Percentiles rank a stretch among this genome's conserved stretches.
Conservation (phyloP, 2,329 filamentous ascomycete genomes). For the Verticillium tricorpus region DNA sequence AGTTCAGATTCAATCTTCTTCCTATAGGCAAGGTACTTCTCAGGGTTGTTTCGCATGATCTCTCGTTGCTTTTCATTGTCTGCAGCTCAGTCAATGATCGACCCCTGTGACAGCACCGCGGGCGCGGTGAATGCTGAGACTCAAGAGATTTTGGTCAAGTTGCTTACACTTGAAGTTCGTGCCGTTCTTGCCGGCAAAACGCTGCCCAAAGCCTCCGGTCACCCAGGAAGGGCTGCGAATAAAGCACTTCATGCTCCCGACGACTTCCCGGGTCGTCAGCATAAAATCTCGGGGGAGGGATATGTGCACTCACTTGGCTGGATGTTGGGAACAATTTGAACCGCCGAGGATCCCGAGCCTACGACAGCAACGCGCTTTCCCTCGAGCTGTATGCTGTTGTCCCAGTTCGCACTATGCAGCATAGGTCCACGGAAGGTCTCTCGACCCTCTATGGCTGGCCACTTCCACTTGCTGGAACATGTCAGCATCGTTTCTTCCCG, state of each 20-base stretch:
- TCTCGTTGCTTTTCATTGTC: slow-evolving; percentile 39
- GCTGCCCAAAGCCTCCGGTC: slow-evolving; percentile 39
- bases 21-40: slow-evolving; percentile 47
- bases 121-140: no score
- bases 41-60: slow-evolving; percentile 43
- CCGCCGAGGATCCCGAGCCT: slow-evolving; percentile 24
- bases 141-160: background rate
- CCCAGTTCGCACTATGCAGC: slow-evolving; percentile 30
- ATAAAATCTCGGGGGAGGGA: background rate
- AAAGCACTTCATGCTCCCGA: slow-evolving; percentile 1
- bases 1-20: slow-evolving; percentile 43
- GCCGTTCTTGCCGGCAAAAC: slow-evolving; percentile 39
- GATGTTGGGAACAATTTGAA: slow-evolving; percentile 24
- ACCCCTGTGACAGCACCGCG: no score
- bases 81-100: background rate
- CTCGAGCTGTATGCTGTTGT: slow-evolving; percentile 18
- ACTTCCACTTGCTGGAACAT: slow-evolving; percentile 26
- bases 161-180: slow-evolving; percentile 38
- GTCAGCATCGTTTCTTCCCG: no score
- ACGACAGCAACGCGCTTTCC: slow-evolving; percentile 30
- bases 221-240: slow-evolving; percentile 29
- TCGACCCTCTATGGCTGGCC: slow-evolving; percentile 41
- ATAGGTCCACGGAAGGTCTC: slow-evolving; percentile 29
- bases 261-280: background rate
- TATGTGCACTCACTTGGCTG: slow-evolving; percentile 6